A percentile compares a stretch with the other conserved stretches of the same genome.
Conservation (phyloP, 495 filamentous ascomycete species). For the Aspergillus funiculosus region DNA sequence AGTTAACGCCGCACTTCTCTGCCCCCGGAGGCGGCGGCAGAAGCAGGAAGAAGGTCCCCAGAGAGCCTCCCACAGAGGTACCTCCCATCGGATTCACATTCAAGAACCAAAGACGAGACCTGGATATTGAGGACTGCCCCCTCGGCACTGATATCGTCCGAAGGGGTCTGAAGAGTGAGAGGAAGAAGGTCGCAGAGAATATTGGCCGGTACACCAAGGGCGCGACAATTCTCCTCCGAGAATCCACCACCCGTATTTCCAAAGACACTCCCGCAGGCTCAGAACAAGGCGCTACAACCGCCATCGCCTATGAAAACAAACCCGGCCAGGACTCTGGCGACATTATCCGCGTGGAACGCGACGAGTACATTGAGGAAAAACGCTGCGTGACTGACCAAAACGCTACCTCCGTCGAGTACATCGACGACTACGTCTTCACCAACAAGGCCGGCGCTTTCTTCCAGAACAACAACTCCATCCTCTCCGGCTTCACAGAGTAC, state of each 20-base stretch:
- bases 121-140: conserved; percentile 97
- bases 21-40: conserved; percentile 49
- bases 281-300: conserved; percentile 5
- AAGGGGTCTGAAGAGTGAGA: conserved; percentile 65
- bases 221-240: conserved; percentile 82
- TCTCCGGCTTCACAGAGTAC: conserved; percentile 83
- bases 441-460: conserved; percentile 94
- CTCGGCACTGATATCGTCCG: conserved; percentile 84
- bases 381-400: conserved; percentile 82
- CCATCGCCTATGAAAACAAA: conserved; percentile 15
- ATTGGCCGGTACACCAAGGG: conserved; percentile 68
- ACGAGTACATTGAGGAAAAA: conserved; percentile 65
- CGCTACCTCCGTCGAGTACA: conserved; percentile 72
- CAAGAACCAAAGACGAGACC: conserved; percentile 62
- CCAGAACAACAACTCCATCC: conserved; percentile 99
- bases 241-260: conserved; percentile 67
- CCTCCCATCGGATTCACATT: conserved; percentile 88
- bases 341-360: conserved; percentile 30
- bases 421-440: conserved; percentile 77
- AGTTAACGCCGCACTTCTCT: conserved; percentile 93
- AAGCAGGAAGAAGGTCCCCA: conserved; percentile 29
- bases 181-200: conserved; percentile 62
- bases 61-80: conserved; percentile 40
- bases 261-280: conserved; percentile 32
- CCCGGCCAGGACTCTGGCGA: conserved; percentile 31